Evolutionary conservation across 2,329 filamentous ascomycete species (phyloP), one percentile per base, ranked within the genome.

Genomic region (Exophiala sideris): DNA sequence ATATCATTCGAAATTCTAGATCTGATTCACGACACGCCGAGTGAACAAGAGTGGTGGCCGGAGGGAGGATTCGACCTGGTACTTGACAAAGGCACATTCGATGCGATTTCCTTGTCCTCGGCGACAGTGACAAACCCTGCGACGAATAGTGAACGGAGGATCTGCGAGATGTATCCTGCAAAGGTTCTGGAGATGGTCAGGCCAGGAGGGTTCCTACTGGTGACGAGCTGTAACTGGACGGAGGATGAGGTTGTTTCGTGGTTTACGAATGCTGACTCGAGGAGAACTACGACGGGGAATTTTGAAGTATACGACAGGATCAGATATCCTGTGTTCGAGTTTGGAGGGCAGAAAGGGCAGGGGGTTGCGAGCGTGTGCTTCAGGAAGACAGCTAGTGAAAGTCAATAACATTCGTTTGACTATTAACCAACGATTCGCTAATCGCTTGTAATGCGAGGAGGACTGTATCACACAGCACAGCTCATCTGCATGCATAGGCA

Each of bases 211-310:
- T 76, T 89, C 20, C 81, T 97, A 64, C 72, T 96, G 56, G 83
- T 99, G 50, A 97, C 94, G 50, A 96, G 91, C 71, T 99, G 94
- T 70, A 99, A 99, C 73, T 99, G 94, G 94, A 97, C 92, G 1
- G 91, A 94, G 74, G 81, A 84, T 38, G 94, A 99, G 76, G 73
- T 99, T 65, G 76, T 80, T 56, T 73, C 73, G 12, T 97, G 92
- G 91, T 94, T 97, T 68, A 83, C 80, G 47, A 75, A 71, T 2
- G 71, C 56, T 16, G 69, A 45, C 64, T 67, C 33, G 63, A 50
- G 2, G 64, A 48, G n/a, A 64, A 63, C 20, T 67, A 67, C 32
- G n/a, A 18, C 10, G 54, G 67, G 75, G 18, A 16, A 29, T 46
- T 78, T 95, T 62, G 75, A 76, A 57, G 81, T 84, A 52, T 84